These are phyloP conservation scores for Citrus glauca DNA, from an alignment of 345 rosid species.

Conservation along the genomic window DNA sequence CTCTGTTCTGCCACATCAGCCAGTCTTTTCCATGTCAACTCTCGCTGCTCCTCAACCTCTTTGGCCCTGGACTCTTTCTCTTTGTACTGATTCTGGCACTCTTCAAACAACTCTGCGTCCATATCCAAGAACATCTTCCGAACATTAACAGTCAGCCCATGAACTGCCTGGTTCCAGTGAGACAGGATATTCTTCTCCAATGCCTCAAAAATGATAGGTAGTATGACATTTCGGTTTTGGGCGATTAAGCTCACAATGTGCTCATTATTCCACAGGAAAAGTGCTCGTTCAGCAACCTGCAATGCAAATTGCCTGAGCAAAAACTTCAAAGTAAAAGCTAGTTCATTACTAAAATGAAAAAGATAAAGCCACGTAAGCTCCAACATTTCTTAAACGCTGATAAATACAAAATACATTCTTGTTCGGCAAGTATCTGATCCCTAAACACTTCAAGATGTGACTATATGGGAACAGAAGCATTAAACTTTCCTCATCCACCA, in stretches of 20 bases:
- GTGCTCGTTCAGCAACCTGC: conserved; percentile 90
- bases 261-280: conserved; percentile 92
- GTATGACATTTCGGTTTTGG: conserved; percentile 59
- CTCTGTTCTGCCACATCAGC: conserved; percentile 57
- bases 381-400: background rate
- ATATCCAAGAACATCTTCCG: conserved; percentile 84
- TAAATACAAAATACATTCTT: background rate
- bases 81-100: conserved; percentile 55
- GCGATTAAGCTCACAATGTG: conserved; percentile 71
- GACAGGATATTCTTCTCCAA: conserved; percentile 69
- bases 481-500: background rate
- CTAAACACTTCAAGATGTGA: background rate
- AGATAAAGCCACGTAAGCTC: background rate
- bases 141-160: conserved; percentile 72
- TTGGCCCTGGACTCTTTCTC: conserved; percentile 59
- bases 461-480: background rate
- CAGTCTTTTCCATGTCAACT: conserved; percentile 72
- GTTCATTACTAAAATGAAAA: background rate
- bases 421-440: background rate
- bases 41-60: conserved; percentile 69
- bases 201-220: conserved; percentile 71
- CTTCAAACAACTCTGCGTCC: conserved; percentile 76
- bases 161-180: conserved; percentile 91
- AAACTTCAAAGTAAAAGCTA: background rate
- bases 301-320: conserved; percentile 19